Conservation (phyloP, 192 early-diverging fungal species). For the Podila verticillata region DNA sequence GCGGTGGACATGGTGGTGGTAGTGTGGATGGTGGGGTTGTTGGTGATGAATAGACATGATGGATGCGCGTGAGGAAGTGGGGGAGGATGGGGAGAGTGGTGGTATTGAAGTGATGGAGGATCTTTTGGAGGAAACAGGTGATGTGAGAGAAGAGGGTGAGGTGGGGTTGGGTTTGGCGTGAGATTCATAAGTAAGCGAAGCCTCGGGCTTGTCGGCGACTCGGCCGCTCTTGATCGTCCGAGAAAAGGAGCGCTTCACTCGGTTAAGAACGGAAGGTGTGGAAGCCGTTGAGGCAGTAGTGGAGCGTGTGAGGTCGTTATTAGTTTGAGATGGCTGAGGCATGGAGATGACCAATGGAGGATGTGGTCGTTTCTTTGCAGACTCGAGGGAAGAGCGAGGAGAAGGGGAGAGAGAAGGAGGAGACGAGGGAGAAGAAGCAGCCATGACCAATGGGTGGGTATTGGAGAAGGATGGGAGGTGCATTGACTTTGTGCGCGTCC, state of each 20-base stretch:
- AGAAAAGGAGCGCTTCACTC: background rate
- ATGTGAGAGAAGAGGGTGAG: background rate
- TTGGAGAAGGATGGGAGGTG: conserved; percentile 2
- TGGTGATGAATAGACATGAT: background rate
- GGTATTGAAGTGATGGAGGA: too few relatives aligned
- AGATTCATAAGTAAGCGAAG: background rate
- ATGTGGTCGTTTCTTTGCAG: background rate
- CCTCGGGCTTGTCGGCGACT: background rate
- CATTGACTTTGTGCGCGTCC: background rate
- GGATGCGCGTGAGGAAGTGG: background rate
- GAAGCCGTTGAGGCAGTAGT: background rate
- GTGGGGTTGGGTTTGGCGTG: conserved; percentile 1
- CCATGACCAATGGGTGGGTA: background rate
- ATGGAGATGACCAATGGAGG: conserved; percentile 1
- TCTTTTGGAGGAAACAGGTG: too few relatives aligned
- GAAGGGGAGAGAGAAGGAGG: background rate
- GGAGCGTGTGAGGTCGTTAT: background rate
- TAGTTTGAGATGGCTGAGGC: background rate
- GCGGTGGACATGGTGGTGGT: background rate
- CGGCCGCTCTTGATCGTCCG: background rate
- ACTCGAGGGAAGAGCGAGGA: background rate
- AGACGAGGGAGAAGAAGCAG: background rate
- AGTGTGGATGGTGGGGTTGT: background rate
- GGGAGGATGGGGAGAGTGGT: too few relatives aligned
- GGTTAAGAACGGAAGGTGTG: background rate